These are phyloP conservation scores for Phytopythium litorale DNA, from an alignment of 352 stramenopile species.

Conservation along the genomic window DNA sequence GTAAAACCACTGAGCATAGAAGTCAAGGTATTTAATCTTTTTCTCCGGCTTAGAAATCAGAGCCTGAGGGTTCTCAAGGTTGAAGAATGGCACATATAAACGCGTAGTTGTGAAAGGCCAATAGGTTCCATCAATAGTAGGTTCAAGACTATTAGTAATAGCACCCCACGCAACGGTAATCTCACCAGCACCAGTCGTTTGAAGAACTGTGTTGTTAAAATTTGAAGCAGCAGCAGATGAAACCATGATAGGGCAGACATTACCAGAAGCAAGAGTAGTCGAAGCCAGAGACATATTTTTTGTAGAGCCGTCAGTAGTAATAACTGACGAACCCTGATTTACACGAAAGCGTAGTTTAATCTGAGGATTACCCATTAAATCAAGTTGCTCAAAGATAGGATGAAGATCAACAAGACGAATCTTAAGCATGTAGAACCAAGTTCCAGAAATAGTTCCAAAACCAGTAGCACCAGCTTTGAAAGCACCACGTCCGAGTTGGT, in stretches of 20 bases:
- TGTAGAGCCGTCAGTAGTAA: neutral
- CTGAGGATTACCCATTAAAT: slow-evolving; percentile 12
- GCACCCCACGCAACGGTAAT: slow-evolving; percentile 4
- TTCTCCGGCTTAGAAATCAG: neutral
- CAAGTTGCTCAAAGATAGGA: slow-evolving; percentile 14
- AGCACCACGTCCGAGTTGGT: neutral
- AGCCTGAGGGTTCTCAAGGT: neutral
- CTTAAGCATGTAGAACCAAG: slow-evolving; percentile 17
- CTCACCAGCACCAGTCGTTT: neutral
- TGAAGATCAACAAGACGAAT: slow-evolving; percentile 19
- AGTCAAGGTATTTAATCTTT: slow-evolving; percentile 6
- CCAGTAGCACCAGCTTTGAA: slow-evolving; percentile 7
- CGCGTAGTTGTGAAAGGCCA: neutral
- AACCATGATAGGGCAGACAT: neutral
- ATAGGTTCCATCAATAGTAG: neutral
- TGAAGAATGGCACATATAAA: neutral
- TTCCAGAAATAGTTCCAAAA: slow-evolving; percentile 10
- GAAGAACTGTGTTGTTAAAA: neutral
- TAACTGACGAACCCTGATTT: neutral
- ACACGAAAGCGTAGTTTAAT: neutral
- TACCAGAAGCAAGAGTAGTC: neutral
- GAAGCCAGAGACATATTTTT: neutral
- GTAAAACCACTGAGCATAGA: slow-evolving; percentile 1
- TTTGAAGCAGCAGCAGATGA: neutral
- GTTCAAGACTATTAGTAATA: neutral